Evolutionary conservation across 169 alveolate species (phyloP).

Genomic region (Plasmodium inui): DNA sequence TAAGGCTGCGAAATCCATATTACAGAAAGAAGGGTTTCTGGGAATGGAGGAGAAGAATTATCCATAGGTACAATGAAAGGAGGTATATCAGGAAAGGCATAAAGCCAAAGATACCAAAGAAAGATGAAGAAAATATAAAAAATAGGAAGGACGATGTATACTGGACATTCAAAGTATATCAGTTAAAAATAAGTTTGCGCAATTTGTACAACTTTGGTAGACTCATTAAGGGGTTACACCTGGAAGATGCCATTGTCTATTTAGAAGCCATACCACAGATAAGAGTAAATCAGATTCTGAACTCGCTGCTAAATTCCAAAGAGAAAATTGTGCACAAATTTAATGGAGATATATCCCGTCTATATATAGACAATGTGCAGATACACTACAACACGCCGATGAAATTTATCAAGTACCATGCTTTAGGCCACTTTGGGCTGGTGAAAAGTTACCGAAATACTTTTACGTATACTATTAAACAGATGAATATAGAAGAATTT

Average conservation of each 20-base stretch:
- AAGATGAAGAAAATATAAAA: slow-evolving; percentile 79
- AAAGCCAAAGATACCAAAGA: slow-evolving; percentile 79
- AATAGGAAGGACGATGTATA: slow-evolving; percentile 70
- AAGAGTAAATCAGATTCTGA: slow-evolving; percentile 79
- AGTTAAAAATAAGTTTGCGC: slow-evolving; percentile 83
- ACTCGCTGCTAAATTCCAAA: slow-evolving; percentile 81
- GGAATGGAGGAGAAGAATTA: slow-evolving; percentile 87
- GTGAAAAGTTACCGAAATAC: slow-evolving; percentile 84
- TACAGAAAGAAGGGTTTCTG: slow-evolving; percentile 86
- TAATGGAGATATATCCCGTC: slow-evolving; percentile 86
- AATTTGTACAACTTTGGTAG: slow-evolving; percentile 80
- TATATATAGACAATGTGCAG: slow-evolving; percentile 80
- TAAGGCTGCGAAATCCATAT: slow-evolving; percentile 83
- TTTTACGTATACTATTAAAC: slow-evolving; percentile 82
- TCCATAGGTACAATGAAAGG: slow-evolving; percentile 76
- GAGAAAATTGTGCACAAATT: slow-evolving; percentile 82
- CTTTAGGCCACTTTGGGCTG: slow-evolving; percentile 81
- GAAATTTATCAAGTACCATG: slow-evolving; percentile 59
- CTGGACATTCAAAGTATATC: slow-evolving; percentile 85
- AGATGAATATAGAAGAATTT: slow-evolving; percentile 87
- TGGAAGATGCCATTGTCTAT: slow-evolving; percentile 87
- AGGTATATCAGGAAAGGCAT: slow-evolving; percentile 80
- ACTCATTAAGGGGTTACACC: slow-evolving; percentile 78
- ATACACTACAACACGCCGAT: slow-evolving; percentile 79
- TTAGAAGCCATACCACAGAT: slow-evolving; percentile 84